Evolutionary conservation across 345 rosid genomes (phyloP).

Genomic region (Salix dunnii): DNA sequence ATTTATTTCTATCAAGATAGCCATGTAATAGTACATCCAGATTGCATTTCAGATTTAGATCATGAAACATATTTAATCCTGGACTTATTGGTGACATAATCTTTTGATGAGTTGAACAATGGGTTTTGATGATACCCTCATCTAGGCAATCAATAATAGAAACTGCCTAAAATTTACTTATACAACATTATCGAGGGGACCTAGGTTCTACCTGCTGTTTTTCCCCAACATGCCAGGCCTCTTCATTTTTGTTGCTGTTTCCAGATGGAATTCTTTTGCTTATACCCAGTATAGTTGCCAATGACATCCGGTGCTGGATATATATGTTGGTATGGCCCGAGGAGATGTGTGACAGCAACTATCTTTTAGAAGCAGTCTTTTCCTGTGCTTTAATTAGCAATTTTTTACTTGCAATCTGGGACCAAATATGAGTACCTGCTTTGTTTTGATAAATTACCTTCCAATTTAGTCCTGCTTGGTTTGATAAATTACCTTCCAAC

Average conservation of each 20-base stretch:
- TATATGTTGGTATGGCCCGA: background rate
- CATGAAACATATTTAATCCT: background rate
- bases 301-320: background rate
- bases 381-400: no score
- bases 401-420: no score
- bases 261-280: background rate
- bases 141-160: background rate
- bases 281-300: background rate
- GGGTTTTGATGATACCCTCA: background rate
- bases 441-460: no score
- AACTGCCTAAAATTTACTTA: background rate
- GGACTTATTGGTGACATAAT: background rate
- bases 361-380: no score
- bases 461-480: no score
- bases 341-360: background rate
- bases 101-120: constrained; percentile 1
- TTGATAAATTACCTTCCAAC: no score
- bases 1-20: no score
- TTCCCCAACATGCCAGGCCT: background rate
- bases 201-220: background rate
- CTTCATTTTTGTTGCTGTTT: background rate
- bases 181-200: background rate
- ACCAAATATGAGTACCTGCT: no score
- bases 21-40: no score
- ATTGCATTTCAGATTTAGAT: background rate